Percentiles rank a stretch among this genome's conserved stretches.
Conservation (phyloP, 805 yeast genomes). For the Jamesozyma spencerorum region DNA sequence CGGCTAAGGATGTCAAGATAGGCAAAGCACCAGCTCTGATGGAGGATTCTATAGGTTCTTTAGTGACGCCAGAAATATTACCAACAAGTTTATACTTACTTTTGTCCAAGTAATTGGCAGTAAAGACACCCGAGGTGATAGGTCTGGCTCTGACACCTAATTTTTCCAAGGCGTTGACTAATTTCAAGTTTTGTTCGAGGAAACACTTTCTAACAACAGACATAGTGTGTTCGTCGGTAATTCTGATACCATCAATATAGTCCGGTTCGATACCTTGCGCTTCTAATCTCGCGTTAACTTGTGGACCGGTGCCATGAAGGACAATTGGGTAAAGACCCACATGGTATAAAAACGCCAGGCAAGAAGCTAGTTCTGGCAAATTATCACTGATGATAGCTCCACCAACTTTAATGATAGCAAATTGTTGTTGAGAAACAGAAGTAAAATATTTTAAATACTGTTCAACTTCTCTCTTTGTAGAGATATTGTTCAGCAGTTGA, state of each 20-base stretch:
- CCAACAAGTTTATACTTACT: constrained; percentile 92
- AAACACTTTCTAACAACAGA: constrained; percentile 91
- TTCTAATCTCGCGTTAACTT: constrained; percentile 88
- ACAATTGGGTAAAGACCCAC: constrained; percentile 96
- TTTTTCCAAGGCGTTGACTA: constrained; percentile 91
- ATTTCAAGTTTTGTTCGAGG: constrained; percentile 86
- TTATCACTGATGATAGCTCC: constrained; percentile 98
- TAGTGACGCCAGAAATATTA: constrained; percentile 74
- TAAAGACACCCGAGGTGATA: constrained; percentile 93
- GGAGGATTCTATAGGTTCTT: constrained; percentile 84
- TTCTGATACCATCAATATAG: constrained; percentile 91
- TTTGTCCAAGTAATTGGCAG: constrained; percentile 84
- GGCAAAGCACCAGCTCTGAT: constrained; percentile 96
- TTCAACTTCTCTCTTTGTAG: constrained; percentile 95
- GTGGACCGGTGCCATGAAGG: constrained; percentile 98
- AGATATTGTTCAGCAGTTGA: constrained; percentile 89
- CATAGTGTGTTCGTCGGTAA: constrained; percentile 92
- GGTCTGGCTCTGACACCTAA: constrained; percentile 98
- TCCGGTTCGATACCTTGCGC: constrained; percentile 92
- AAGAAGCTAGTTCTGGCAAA: constrained; percentile 85
- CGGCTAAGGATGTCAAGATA: constrained; percentile 91
- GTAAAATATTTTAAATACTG: constrained; percentile 95
- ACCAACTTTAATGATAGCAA: constrained; percentile 97
- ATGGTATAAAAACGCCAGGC: constrained; percentile 91
- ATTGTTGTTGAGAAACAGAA: constrained; percentile 90